phyloP scores from a whole-genome alignment of 768 basidiomycete genomes.

The Panaeolus cyanescens region DNA sequence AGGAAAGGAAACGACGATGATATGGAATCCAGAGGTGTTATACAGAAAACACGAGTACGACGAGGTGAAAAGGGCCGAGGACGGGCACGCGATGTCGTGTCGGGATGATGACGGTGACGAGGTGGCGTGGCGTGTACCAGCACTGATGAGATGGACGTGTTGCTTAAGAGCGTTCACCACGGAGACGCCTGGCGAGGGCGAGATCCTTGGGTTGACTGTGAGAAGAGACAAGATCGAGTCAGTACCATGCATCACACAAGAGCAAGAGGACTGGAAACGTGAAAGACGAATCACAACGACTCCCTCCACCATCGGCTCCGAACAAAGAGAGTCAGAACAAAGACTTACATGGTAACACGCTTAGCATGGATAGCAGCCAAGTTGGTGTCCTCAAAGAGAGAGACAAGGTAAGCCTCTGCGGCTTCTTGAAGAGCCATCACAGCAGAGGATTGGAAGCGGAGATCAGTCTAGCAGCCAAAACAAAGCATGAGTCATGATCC shows the following conservation, averaged over 20 bases:
- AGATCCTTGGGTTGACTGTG: conserved; percentile 86
- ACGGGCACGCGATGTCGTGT: not conserved
- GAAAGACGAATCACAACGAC: not conserved
- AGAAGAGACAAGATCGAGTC: conserved; percentile 10
- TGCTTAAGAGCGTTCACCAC: conserved; percentile 79
- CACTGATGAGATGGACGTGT: not conserved
- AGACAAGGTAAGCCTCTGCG: conserved; percentile 87
- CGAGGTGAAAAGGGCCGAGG: too few species aligned
- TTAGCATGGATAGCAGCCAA: conserved; percentile 91
- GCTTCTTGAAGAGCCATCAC: conserved; percentile 95
- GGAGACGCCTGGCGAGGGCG: conserved; percentile 82
- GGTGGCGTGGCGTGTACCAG: too few species aligned
- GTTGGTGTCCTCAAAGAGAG: conserved; percentile 87
- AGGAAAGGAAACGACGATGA: not conserved
- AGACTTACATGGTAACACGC: conserved; percentile 43
- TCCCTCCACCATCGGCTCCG: not conserved
- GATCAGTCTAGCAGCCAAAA: conserved; percentile 62
- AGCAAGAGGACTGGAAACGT: not conserved
- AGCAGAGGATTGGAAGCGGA: conserved; percentile 95
- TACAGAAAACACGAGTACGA: not conserved
- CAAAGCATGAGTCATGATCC: conserved; percentile 13
- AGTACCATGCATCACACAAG: not conserved
- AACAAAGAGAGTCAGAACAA: not conserved
- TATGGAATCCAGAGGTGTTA: not conserved
- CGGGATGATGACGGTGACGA: not conserved